Conservation (phyloP, 805 yeast genomes). For the Candida insectorum region DNA sequence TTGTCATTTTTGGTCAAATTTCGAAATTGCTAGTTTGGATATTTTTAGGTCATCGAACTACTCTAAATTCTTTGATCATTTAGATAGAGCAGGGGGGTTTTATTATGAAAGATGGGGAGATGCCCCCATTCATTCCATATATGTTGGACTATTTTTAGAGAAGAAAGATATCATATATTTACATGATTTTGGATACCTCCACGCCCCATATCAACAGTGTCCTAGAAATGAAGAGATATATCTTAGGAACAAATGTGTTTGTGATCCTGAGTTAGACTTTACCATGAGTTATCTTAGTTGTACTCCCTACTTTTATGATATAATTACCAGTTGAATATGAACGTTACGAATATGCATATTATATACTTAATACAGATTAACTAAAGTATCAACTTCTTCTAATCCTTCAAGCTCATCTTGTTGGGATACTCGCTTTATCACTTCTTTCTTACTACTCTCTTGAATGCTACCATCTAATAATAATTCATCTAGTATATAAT, state of each 20-base stretch:
- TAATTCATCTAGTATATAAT: conserved; percentile 86
- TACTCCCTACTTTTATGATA: conserved; percentile 14
- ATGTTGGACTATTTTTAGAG: conserved; percentile 60
- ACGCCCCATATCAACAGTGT: conserved; percentile 63
- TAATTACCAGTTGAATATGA: conserved; percentile 1
- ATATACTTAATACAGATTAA: conserved; percentile 18
- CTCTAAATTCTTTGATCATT: conserved; percentile 54
- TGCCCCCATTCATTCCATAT: conserved; percentile 86
- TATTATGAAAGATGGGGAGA: conserved; percentile 93
- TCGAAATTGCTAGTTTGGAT: conserved; percentile 70
- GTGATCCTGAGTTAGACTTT: conserved; percentile 39
- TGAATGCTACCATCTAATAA: conserved; percentile 83
- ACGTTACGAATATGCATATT: background rate
- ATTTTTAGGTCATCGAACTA: conserved; percentile 61
- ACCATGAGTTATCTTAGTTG: conserved; percentile 18
- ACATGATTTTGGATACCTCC: conserved; percentile 72
- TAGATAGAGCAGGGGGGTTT: conserved; percentile 73
- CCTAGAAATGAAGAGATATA: conserved; percentile 39
- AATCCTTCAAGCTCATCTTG: conserved; percentile 85
- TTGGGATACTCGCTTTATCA: conserved; percentile 68
- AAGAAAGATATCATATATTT: conserved; percentile 63
- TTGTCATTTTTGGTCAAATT: conserved; percentile 84
- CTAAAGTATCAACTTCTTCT: conserved; percentile 53
- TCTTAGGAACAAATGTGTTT: conserved; percentile 27
- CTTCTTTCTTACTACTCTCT: conserved; percentile 79